Conservation (phyloP, 306 rosid species). For the Castanospermum australe region DNA sequence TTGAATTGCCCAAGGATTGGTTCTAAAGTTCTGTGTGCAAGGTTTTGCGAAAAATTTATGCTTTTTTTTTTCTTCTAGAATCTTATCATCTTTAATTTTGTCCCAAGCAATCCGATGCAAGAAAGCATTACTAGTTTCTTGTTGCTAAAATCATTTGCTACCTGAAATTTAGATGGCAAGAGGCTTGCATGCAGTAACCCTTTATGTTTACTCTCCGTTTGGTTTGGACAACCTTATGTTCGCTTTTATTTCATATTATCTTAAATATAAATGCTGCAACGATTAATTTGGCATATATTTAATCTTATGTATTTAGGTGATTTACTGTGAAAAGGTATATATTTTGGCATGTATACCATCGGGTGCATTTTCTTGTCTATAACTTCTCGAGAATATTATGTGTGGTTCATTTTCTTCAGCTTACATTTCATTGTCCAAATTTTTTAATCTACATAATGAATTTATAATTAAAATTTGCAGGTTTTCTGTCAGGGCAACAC, state of each 20-base stretch:
- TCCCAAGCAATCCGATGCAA: slow-evolving; percentile 5
- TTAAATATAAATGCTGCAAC: neutral
- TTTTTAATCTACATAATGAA: too few relatives aligned
- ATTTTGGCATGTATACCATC: neutral
- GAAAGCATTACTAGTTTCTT: slow-evolving; percentile 6
- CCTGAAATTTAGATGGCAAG: slow-evolving; percentile 20
- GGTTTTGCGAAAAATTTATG: neutral
- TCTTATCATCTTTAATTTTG: neutral
- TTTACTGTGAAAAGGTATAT: neutral
- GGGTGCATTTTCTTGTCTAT: neutral
- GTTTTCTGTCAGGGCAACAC: too few relatives aligned
- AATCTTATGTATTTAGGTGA: neutral
- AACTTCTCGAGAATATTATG: too few relatives aligned
- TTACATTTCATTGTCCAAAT: too few relatives aligned
- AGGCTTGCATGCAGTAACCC: neutral
- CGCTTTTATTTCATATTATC: neutral
- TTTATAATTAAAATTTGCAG: too few relatives aligned
- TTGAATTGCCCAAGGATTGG: neutral
- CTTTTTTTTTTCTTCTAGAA: neutral
- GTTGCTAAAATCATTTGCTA: slow-evolving; percentile 16
- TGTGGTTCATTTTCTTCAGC: too few relatives aligned
- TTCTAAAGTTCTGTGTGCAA: neutral
- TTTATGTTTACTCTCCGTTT: slow-evolving; percentile 13
- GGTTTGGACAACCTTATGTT: neutral
- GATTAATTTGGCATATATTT: too few relatives aligned